Conservation (phyloP, 345 rosid genomes). For the Arabidopsis suecica region DNA sequence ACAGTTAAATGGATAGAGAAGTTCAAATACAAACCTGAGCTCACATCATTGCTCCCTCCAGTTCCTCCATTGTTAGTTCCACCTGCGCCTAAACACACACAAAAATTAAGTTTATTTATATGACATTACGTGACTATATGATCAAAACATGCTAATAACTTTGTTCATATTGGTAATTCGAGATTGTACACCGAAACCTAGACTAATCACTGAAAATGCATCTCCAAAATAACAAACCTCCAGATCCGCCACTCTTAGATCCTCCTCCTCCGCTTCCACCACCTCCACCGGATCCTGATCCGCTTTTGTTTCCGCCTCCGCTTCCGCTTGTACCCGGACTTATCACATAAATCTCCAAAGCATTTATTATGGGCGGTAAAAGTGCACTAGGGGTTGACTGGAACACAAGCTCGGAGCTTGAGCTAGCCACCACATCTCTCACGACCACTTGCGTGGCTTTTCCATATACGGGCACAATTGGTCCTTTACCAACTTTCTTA, state of each 20-base stretch:
- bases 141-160: neutral
- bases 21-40: neutral
- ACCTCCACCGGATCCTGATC: neutral
- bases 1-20: neutral
- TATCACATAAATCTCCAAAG: conserved; percentile 35
- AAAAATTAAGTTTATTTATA: neutral
- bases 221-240: conserved; percentile 9
- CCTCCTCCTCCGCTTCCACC: conserved; percentile 8
- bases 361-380: conserved; percentile 29
- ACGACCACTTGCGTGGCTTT: conserved; percentile 23
- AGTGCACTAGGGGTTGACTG: neutral
- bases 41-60: neutral
- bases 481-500: conserved; percentile 22
- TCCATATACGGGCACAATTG: conserved; percentile 13
- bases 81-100: neutral
- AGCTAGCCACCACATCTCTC: conserved; percentile 32
- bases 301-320: neutral
- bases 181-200: neutral
- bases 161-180: neutral
- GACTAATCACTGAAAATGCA: neutral
- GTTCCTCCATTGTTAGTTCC: neutral
- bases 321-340: conserved; percentile 14
- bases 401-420: neutral
- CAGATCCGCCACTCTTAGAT: neutral
- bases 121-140: neutral